Conservation (phyloP, 257 asterid genomes). For the Penstemon davidsonii region DNA sequence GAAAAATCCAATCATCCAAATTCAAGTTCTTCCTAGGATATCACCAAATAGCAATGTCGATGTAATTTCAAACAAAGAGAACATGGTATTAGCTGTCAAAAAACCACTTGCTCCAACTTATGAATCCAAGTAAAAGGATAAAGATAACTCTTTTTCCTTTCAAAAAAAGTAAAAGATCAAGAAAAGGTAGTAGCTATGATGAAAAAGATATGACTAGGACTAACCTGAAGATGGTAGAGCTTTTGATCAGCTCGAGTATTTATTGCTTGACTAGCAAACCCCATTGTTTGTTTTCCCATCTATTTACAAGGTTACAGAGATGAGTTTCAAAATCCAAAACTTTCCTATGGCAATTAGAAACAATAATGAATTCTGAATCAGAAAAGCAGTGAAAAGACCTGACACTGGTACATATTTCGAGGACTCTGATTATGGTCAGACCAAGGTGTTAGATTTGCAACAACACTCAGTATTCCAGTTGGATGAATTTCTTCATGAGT, state of each 20-base stretch:
- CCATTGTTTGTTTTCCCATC: slow-evolving; percentile 99
- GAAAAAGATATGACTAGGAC: slow-evolving; percentile 17
- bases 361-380: slow-evolving; percentile 9
- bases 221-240: slow-evolving; percentile 98
- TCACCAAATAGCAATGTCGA: not conserved
- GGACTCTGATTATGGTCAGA: slow-evolving; percentile 99
- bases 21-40: slow-evolving; percentile 1
- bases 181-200: not conserved
- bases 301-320: slow-evolving; percentile 35
- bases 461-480: slow-evolving; percentile 89
- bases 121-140: not conserved
- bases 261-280: slow-evolving; percentile 82
- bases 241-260: slow-evolving; percentile 92
- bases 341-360: slow-evolving; percentile 6
- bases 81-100: not conserved
- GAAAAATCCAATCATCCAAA: slow-evolving; percentile 3
- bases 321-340: slow-evolving; percentile 28
- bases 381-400: slow-evolving; percentile 51
- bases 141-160: not conserved
- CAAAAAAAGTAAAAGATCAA: slow-evolving; percentile 14
- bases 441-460: slow-evolving; percentile 97
- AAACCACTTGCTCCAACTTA: not conserved
- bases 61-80: not conserved
- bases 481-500: slow-evolving; percentile 98
- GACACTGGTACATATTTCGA: slow-evolving; percentile 99